These are phyloP conservation scores for Aureobasidium sp. DNA, from an alignment of 2,329 filamentous ascomycete genomes.

Conservation along the genomic window DNA sequence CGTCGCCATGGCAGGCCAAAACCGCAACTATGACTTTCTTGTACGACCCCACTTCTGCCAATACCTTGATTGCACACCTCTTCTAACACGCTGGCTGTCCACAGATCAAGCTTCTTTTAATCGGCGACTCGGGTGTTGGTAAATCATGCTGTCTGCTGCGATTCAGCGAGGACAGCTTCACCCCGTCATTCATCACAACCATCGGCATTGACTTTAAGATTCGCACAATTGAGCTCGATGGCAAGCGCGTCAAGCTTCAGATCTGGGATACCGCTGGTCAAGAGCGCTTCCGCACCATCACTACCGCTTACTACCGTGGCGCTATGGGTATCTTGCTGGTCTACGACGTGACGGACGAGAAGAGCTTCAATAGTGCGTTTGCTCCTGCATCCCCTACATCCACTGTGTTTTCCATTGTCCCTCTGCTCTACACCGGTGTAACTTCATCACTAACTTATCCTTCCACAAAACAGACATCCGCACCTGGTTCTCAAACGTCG, in stretches of 20 bases:
- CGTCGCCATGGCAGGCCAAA: constrained; percentile 70
- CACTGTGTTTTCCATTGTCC: neutral
- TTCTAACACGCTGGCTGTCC: neutral
- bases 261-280: constrained; percentile 99
- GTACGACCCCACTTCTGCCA: constrained; percentile 47
- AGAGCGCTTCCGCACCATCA: constrained; percentile 97
- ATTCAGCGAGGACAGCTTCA: constrained; percentile 97
- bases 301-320: constrained; percentile 95
- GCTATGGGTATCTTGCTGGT: constrained; percentile 97
- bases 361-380: constrained; percentile 83
- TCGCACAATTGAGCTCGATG: constrained; percentile 95
- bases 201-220: constrained; percentile 99
- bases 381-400: neutral
- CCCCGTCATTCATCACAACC: constrained; percentile 94
- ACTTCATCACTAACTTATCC: constrained; percentile 1
- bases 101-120: constrained; percentile 93
- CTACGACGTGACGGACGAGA: constrained; percentile 96
- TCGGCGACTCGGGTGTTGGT: constrained; percentile 92
- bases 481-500: constrained; percentile 98
- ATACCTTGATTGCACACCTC: neutral
- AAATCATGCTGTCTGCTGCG: constrained; percentile 96
- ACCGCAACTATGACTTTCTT: constrained; percentile 98
- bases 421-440: neutral
- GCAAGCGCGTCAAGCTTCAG: constrained; percentile 97
- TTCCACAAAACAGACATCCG: constrained; percentile 66